Evolutionary conservation across 1,284 basidiomycete genomes (phyloP).

Genomic region (Cutaneotrichosporon sp.): DNA sequence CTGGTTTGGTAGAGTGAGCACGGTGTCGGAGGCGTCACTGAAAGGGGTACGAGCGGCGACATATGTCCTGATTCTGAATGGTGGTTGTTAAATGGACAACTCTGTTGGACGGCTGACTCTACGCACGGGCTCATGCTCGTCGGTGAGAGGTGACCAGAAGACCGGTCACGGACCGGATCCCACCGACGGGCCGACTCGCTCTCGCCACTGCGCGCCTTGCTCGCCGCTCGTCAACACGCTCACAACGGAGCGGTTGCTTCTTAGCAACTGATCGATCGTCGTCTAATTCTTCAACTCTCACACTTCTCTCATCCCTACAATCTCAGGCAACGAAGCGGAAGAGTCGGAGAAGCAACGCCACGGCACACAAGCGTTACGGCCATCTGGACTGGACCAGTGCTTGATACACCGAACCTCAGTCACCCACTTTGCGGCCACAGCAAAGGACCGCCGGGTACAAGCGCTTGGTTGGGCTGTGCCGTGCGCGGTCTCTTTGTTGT

Average conservation of each 20-base stretch:
- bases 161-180: background rate
- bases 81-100: background rate
- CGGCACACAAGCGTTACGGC: background rate
- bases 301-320: slow-evolving; percentile 1
- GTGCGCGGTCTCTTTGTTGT: background rate
- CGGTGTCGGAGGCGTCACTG: no score
- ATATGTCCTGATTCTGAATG: background rate
- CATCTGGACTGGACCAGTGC: background rate
- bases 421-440: no score
- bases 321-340: no score
- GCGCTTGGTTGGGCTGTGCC: no score
- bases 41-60: background rate
- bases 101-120: background rate
- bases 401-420: background rate
- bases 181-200: background rate
- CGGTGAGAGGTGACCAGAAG: background rate
- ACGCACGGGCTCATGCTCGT: background rate
- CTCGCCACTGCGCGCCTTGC: background rate
- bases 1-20: no score
- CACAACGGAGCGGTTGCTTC: background rate
- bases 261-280: background rate
- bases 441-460: background rate
- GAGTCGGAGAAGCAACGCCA: background rate
- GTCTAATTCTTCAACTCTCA: background rate
- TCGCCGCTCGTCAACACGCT: background rate